Evolutionary conservation across 345 rosid genomes (phyloP), one percentile per base, ranked within the genome.

Genomic region (Microcos paniculata): DNA sequence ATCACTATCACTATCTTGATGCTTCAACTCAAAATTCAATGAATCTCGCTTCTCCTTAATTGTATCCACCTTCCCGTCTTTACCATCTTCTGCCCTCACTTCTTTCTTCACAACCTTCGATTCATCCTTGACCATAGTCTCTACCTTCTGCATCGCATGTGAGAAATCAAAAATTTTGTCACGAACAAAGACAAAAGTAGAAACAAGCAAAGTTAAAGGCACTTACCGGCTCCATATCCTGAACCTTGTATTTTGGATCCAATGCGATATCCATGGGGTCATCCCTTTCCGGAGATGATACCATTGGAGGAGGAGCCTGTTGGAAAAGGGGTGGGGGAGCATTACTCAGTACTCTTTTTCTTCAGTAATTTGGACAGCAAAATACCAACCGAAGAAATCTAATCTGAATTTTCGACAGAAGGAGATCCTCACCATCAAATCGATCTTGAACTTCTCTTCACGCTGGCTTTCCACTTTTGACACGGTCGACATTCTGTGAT

Each of bases 391-490:
- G 78, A 69, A 79, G 79, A 69, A 80, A 81, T 71, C 79, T 45
- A 56, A 81, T 48, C 43, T 19, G 72, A 79, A 53, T 51, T 71
- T 72, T 55, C 2, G 64, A 42, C 8, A 67, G 31, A 81, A 72
- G 45, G 38, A 63, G 75, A 79, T 61, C 77, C 88, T 90, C 87
- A 90, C 94, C 94, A 84, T 90, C 77, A 87, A 82, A 84, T 90
- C 87, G 31, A 85, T 80, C 76, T 84, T 70, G 76, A 81, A 80
- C 80, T 82, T 88, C 76, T 74, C 86, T 38, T 82, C 80, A 45
- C 64, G 64, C 30, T 71, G 70, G 76, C 52, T 62, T 33, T 80
- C 80, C 62, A 19, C 55, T 30, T 67, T 81, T 55, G 65, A 72
- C 52, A 38, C 57, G 1, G 49, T 57, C 21, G 71, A 74, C 3